Conservation (phyloP, 176 grass and related monocot genomes). For the Triticum urartu region DNA sequence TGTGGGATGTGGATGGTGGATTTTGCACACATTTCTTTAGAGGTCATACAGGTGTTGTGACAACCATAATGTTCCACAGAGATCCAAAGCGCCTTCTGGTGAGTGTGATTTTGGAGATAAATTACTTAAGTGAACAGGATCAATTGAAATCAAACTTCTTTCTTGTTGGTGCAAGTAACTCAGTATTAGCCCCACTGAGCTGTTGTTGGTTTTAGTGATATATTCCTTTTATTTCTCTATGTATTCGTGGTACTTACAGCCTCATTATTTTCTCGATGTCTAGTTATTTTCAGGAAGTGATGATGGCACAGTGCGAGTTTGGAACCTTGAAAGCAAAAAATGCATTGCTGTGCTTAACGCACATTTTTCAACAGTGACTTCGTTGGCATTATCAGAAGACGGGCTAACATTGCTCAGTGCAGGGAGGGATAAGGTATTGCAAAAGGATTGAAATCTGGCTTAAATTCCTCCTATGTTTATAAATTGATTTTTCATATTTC, state of each 20-base stretch:
- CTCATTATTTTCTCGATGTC: conserved; percentile 36
- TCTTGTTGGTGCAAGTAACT: conserved; percentile 4
- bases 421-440: conserved; percentile 78
- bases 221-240: not conserved
- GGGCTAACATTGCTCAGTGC: conserved; percentile 78
- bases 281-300: conserved; percentile 92
- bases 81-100: conserved; percentile 82
- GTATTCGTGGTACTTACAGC: conserved; percentile 5
- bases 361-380: conserved; percentile 83
- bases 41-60: conserved; percentile 84
- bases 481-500: not conserved
- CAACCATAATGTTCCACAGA: conserved; percentile 75
- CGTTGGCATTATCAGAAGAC: conserved; percentile 78
- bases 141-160: not conserved
- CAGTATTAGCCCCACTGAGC: not conserved
- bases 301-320: conserved; percentile 71
- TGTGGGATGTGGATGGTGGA: conserved; percentile 97
- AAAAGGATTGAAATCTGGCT: not conserved
- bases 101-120: conserved; percentile 31
- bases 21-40: conserved; percentile 98
- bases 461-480: conserved; percentile 6
- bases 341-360: conserved; percentile 71
- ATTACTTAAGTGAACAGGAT: not conserved
- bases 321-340: conserved; percentile 87
- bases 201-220: not conserved